These are phyloP conservation scores for Agaricus blazei DNA, from an alignment of 768 basidiomycete genomes.

Conservation along the genomic window DNA sequence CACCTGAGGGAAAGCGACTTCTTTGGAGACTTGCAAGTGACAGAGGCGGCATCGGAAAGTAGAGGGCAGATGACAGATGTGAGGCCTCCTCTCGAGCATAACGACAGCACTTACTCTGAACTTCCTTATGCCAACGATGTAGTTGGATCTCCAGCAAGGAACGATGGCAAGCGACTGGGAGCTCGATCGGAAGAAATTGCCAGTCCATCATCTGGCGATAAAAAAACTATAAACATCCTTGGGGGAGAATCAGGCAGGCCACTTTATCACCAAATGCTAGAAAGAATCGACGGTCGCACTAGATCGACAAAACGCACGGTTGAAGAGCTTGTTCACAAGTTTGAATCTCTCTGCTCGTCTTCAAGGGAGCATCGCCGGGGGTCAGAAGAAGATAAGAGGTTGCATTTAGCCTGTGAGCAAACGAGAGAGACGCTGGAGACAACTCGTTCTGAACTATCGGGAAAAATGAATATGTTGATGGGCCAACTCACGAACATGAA, in stretches of 20 bases:
- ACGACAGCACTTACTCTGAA: not conserved
- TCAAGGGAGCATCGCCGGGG: not conserved
- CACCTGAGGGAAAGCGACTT: not conserved
- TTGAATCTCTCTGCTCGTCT: slow-evolving; percentile 16
- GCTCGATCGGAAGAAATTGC: not conserved
- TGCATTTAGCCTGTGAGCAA: not conserved
- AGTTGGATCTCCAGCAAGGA: not conserved
- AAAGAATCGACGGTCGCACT: slow-evolving; percentile 23
- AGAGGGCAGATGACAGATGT: not conserved
- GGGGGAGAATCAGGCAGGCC: slow-evolving; percentile 20
- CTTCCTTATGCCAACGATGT: not conserved
- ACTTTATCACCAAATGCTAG: slow-evolving; percentile 27
- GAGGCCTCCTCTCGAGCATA: not conserved
- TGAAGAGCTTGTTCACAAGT: slow-evolving; percentile 21
- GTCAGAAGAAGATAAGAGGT: not conserved
- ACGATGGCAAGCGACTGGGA: not conserved
- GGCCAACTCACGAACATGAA: slow-evolving; percentile 15
- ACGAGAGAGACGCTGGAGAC: not conserved
- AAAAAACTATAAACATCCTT: slow-evolving; percentile 18
- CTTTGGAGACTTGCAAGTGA: not conserved
- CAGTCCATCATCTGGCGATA: slow-evolving; percentile 11
- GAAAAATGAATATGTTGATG: not conserved
- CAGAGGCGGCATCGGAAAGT: not conserved
- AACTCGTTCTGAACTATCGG: not conserved
- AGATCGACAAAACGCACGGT: slow-evolving; percentile 21